Percentiles rank a stretch among this genome's conserved stretches.
Evolutionary conservation across 306 rosid species (phyloP).

Genomic region (Aeschynomene evenia): DNA sequence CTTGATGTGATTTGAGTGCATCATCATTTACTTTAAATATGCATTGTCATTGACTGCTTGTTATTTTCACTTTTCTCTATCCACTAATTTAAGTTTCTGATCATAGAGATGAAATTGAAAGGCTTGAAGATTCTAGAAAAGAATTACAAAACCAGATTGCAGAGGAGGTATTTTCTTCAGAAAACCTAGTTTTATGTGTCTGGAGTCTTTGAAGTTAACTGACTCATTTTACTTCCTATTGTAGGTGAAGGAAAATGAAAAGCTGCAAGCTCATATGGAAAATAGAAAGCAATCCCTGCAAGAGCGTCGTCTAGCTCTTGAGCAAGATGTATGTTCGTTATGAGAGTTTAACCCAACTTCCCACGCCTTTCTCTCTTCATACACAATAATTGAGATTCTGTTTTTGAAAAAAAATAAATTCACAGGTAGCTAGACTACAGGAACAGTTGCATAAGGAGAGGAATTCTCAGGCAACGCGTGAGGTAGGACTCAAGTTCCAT

Average conservation of each 20-base stretch:
- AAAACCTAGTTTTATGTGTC: constrained; percentile 5
- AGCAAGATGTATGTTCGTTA: constrained; percentile 68
- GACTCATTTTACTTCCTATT: constrained; percentile 16
- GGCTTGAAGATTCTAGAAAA: constrained; percentile 55
- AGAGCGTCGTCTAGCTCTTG: constrained; percentile 74
- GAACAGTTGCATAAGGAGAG: constrained; percentile 71
- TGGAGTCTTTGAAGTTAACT: constrained; percentile 32
- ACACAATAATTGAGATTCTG: constrained; percentile 17
- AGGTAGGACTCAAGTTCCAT: constrained; percentile 51
- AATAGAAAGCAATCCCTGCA: constrained; percentile 54
- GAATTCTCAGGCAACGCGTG: constrained; percentile 59
- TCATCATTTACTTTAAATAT: not conserved
- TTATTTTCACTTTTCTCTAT: constrained; percentile 32
- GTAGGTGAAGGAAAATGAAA: constrained; percentile 63
- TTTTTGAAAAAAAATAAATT: constrained; percentile 4
- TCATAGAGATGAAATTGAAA: constrained; percentile 64
- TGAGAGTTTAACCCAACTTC: constrained; percentile 11
- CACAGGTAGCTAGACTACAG: constrained; percentile 70
- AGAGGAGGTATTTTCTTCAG: constrained; percentile 53
- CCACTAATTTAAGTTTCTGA: constrained; percentile 35
- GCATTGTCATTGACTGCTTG: not conserved
- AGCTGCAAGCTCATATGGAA: constrained; percentile 52
- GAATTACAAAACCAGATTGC: constrained; percentile 62
- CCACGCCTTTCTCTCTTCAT: constrained; percentile 8
- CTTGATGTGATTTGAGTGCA: constrained; percentile 14